These are phyloP conservation scores for Colletotrichum gigasporum DNA, from an alignment of 2,329 filamentous ascomycete species.

Conservation along the genomic window DNA sequence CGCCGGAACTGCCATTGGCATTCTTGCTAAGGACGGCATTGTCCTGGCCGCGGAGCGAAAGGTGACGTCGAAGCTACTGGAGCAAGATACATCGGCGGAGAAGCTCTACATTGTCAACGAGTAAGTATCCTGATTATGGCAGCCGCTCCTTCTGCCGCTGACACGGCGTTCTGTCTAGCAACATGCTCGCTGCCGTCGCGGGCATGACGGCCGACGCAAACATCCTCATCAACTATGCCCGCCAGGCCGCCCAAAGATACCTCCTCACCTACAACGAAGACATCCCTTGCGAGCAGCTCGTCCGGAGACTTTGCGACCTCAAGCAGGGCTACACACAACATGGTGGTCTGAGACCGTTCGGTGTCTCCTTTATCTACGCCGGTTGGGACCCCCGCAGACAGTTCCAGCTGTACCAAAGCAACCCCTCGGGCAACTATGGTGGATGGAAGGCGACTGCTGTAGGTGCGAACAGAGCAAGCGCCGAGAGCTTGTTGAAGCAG, in stretches of 20 bases:
- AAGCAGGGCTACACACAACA: conserved; percentile 99
- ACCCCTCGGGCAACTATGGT: conserved; percentile 98
- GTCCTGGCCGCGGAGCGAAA: conserved; percentile 98
- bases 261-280: conserved; percentile 99
- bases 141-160: neutral
- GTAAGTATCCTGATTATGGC: conserved; percentile 60
- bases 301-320: conserved; percentile 93
- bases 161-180: conserved; percentile 66
- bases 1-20: conserved; percentile 94
- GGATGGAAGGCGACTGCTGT: conserved; percentile 99
- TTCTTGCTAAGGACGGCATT: conserved; percentile 97
- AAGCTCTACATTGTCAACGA: conserved; percentile 99
- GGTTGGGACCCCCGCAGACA: conserved; percentile 95
- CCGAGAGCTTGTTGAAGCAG: conserved; percentile 96
- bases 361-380: conserved; percentile 99
- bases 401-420: conserved; percentile 99
- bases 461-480: conserved; percentile 97
- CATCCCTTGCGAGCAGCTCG: conserved; percentile 98
- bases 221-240: conserved; percentile 99
- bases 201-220: conserved; percentile 99
- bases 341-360: conserved; percentile 96
- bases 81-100: conserved; percentile 99
- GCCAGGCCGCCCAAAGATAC: conserved; percentile 95
- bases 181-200: conserved; percentile 99
- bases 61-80: conserved; percentile 97